These are phyloP conservation scores for Phlebopus sp. DNA, from an alignment of 1,284 basidiomycete genomes.

Conservation along the genomic window DNA sequence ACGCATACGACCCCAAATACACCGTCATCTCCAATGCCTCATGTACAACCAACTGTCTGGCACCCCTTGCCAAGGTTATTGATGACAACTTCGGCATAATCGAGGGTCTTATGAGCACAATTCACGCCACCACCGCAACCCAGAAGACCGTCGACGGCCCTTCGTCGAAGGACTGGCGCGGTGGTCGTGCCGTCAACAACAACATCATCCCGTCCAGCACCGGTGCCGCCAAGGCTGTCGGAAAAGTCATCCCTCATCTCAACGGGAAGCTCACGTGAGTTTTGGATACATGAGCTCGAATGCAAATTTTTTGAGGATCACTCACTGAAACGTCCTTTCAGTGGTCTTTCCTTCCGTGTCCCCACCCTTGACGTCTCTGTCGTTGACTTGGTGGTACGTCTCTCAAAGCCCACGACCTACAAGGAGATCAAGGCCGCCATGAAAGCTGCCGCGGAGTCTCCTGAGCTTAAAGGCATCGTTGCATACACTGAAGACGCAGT, in stretches of 20 bases:
- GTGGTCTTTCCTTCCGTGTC: conserved; percentile 96
- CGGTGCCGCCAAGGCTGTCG: conserved; percentile 98
- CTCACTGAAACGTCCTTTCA: conserved; percentile 33
- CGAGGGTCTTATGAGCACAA: conserved; percentile 98
- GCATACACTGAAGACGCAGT: conserved; percentile 95
- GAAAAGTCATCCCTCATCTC: conserved; percentile 96
- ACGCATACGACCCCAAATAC: conserved; percentile 89
- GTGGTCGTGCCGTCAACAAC: conserved; percentile 93
- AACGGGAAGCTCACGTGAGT: conserved; percentile 87
- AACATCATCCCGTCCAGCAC: conserved; percentile 99
- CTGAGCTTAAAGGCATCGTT: conserved; percentile 74
- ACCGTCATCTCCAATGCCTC: conserved; percentile 98
- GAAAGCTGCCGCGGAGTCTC: conserved; percentile 78
- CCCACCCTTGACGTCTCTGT: conserved; percentile 97
- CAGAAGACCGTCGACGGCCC: conserved; percentile 99
- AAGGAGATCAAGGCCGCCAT: conserved; percentile 90
- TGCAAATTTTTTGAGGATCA: background rate
- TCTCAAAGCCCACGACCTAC: conserved; percentile 85
- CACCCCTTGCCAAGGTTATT: conserved; percentile 97
- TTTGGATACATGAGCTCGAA: background rate
- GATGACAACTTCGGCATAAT: conserved; percentile 95
- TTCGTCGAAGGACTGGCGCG: conserved; percentile 93
- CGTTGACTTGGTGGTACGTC: conserved; percentile 94
- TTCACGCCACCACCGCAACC: conserved; percentile 95
- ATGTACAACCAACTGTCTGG: conserved; percentile 99